Percentiles rank a stretch among this genome's conserved stretches.
Evolutionary conservation across 139 green algal species (phyloP).

Genomic region (Chlamydomonas sp.): DNA sequence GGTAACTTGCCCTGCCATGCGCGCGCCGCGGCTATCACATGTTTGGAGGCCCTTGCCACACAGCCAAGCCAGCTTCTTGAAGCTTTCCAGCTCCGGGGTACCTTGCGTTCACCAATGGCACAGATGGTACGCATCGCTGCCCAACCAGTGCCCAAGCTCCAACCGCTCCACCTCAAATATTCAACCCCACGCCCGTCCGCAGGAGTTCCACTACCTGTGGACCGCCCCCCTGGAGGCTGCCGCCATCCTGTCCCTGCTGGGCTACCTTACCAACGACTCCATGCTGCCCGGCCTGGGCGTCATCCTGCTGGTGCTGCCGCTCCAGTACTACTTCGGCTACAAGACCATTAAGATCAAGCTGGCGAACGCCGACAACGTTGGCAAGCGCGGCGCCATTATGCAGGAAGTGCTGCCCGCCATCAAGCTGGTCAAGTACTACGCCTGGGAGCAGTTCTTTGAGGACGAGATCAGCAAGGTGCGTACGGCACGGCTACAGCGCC

Average conservation of each 20-base stretch:
- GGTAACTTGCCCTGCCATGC: no score
- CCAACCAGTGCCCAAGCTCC: neutral
- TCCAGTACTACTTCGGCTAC: constrained; percentile 71
- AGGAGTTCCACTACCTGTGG: constrained; percentile 77
- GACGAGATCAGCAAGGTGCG: constrained; percentile 13
- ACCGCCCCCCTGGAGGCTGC: constrained; percentile 61
- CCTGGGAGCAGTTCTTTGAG: constrained; percentile 71
- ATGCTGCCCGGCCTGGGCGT: neutral
- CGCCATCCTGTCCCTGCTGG: constrained; percentile 64
- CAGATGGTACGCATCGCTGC: neutral
- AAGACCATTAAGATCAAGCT: constrained; percentile 68
- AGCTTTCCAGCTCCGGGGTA: no score
- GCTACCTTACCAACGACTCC: constrained; percentile 44
- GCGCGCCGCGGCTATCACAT: no score
- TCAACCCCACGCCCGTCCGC: neutral
- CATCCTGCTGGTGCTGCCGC: constrained; percentile 22
- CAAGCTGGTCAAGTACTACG: constrained; percentile 70
- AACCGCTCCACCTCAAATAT: neutral
- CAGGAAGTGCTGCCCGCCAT: constrained; percentile 72
- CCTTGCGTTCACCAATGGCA: neutral
- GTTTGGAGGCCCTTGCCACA: no score
- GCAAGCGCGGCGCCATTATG: constrained; percentile 43
- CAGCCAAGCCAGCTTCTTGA: no score
- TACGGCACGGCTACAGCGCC: no score
- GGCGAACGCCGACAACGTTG: constrained; percentile 47